A percentile compares a stretch with the other conserved stretches of the same genome.
phyloP scores from a whole-genome alignment of 129 eudicot genomes.

The Chrysanthemum seticuspe region DNA sequence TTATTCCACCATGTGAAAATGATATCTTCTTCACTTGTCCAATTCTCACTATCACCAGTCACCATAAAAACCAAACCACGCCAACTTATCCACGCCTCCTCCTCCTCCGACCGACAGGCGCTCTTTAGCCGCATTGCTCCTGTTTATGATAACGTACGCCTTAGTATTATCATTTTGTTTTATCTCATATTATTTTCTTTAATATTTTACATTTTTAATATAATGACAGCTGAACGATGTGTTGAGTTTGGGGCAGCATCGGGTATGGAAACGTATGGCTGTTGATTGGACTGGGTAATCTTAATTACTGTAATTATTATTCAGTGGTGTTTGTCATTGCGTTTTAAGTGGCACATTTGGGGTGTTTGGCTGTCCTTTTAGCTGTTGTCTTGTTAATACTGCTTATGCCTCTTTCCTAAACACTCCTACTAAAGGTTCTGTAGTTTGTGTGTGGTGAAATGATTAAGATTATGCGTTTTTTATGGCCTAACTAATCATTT shows the following conservation, averaged over 20 bases:
- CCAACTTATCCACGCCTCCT: constrained; percentile 39
- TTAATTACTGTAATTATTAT: no score
- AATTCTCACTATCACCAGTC: constrained; percentile 5
- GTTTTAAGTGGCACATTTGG: no score
- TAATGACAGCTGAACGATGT: constrained; percentile 66
- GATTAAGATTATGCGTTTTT: no score
- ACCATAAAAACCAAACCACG: constrained; percentile 8
- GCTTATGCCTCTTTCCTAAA: no score
- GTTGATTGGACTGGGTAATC: constrained; percentile 93
- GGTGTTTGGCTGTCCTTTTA: no score
- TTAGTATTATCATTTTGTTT: neutral
- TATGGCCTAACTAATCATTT: no score
- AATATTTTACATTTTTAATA: neutral
- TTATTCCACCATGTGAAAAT: no score
- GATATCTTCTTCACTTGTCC: neutral
- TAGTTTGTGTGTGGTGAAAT: no score
- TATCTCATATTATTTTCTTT: neutral
- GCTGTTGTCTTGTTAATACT: no score
- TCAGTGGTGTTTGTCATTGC: no score
- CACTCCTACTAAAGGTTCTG: neutral
- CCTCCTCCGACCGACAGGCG: constrained; percentile 68
- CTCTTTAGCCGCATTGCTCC: constrained; percentile 94
- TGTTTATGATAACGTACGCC: constrained; percentile 85
- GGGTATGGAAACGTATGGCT: constrained; percentile 91
- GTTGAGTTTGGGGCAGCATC: constrained; percentile 82